These are phyloP conservation scores for Chenopodium suecicum DNA, from an alignment of 148 eudicot genomes.

Conservation along the genomic window DNA sequence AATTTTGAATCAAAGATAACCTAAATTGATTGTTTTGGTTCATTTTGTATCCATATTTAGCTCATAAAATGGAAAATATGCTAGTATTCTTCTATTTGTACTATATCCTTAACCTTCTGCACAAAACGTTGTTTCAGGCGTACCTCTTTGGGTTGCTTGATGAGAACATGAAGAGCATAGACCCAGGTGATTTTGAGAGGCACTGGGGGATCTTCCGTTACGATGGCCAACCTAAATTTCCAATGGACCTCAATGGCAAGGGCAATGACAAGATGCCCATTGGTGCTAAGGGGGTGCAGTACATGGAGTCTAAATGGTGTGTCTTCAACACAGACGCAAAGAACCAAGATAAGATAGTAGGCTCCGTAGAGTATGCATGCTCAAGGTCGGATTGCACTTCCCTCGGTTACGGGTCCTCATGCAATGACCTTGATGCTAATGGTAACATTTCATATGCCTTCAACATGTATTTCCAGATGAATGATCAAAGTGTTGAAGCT, in stretches of 20 bases:
- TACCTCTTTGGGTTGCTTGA: conserved; percentile 54
- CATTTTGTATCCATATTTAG: too few relatives aligned
- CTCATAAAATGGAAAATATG: too few relatives aligned
- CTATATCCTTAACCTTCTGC: not conserved
- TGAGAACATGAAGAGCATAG: conserved; percentile 57
- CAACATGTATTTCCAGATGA: conserved; percentile 63
- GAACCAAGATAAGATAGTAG: conserved; percentile 1
- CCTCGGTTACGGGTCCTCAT: conserved; percentile 37
- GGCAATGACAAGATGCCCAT: conserved; percentile 35
- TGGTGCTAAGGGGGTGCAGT: conserved; percentile 48
- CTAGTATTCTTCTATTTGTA: not conserved
- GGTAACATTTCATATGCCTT: conserved; percentile 57
- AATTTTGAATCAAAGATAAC: too few relatives aligned
- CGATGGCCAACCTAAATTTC: conserved; percentile 56
- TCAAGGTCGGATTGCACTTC: conserved; percentile 52
- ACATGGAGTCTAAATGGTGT: conserved; percentile 56
- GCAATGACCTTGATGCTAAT: conserved; percentile 24
- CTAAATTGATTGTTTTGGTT: too few relatives aligned
- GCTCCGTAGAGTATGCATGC: conserved; percentile 44
- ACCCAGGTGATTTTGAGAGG: conserved; percentile 52
- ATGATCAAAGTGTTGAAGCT: conserved; percentile 50
- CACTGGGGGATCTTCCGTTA: conserved; percentile 64
- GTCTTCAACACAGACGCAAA: conserved; percentile 28
- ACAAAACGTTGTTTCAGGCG: conserved; percentile 15
- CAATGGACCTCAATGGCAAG: conserved; percentile 39